phyloP scores from a whole-genome alignment of 176 grass and related monocot species.

The Cenchrus americanus region DNA sequence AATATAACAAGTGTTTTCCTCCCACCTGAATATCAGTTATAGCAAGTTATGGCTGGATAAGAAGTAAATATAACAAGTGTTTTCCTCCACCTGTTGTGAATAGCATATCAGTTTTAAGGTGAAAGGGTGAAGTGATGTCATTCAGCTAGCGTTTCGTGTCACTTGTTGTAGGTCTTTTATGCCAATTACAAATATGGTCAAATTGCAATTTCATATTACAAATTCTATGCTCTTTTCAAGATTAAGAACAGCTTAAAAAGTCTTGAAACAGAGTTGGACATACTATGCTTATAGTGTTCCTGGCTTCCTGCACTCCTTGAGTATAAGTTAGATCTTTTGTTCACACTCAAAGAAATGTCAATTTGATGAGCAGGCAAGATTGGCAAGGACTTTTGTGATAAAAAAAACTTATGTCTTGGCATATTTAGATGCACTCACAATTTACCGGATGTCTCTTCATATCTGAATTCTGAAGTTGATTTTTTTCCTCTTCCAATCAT shows the following conservation, averaged over 20 bases:
- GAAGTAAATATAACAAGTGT: background rate
- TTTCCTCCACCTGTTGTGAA: background rate
- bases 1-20: background rate
- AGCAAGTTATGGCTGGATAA: no score
- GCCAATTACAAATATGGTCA: background rate
- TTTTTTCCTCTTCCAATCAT: background rate
- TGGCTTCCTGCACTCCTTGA: background rate
- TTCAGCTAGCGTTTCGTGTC: background rate
- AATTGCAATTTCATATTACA: background rate
- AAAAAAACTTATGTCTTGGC: background rate
- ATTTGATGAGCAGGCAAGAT: background rate
- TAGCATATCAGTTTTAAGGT: background rate
- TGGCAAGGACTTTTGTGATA: background rate
- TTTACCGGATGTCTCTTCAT: background rate
- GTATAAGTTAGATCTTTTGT: background rate
- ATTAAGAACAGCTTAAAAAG: conserved; percentile 3
- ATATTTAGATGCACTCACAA: background rate
- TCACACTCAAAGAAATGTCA: background rate
- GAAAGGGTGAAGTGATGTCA: background rate
- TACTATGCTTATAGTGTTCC: background rate
- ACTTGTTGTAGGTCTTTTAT: background rate
- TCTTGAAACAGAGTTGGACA: background rate
- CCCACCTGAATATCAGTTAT: background rate
- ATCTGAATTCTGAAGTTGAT: background rate
- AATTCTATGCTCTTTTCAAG: background rate